Evolutionary conservation across 345 rosid species (phyloP), one percentile per base, ranked within the genome.

Genomic region (Populus davidiana): DNA sequence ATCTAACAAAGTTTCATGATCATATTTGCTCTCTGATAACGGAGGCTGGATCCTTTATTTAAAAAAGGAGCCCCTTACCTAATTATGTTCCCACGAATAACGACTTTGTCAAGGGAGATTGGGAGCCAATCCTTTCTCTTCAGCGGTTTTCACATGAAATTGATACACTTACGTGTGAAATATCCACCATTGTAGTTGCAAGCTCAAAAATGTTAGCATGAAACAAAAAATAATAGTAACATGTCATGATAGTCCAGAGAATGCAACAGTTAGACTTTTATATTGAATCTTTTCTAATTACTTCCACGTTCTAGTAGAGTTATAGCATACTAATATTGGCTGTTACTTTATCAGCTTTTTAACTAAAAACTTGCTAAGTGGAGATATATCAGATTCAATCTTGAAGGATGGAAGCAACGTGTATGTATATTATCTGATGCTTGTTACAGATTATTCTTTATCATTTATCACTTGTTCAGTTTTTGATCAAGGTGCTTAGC

Each of bases 361-460:
- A 14, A 81, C 86, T 7, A 63, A 75, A 65, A 88, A 88, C 83
- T 65, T 77, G 75, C 69, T 86, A 16, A 80, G 62, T 72, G 89
- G 89, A 69, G 79, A 62, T 47, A 71, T 86, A 35, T 87, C 87
- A 7, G 79, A 75, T 63, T 77, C 87, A 39, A 71, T 86, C 76
- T 35, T 86, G 82, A 84, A 44, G 84, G 65, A 56, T 17, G 89
- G 87, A 71, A 73, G 63, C 33, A 84, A 54, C 16, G 47, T 82
- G 89, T 84, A 82, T 33, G 89, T 80, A 73, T 78, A 68, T 77
- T 75, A 33, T 69, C 69, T 71, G 73, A 54, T 82, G 56, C 38
- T 49, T 50, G 33, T 70, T 64, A 81, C 78, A 18, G 38, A 67
- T 39, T 71, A 17, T 61, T 70, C 36, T 78, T 20, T 56, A 59